These are phyloP conservation scores for Podaxis rugospora DNA, from an alignment of 768 basidiomycete species.

Conservation along the genomic window DNA sequence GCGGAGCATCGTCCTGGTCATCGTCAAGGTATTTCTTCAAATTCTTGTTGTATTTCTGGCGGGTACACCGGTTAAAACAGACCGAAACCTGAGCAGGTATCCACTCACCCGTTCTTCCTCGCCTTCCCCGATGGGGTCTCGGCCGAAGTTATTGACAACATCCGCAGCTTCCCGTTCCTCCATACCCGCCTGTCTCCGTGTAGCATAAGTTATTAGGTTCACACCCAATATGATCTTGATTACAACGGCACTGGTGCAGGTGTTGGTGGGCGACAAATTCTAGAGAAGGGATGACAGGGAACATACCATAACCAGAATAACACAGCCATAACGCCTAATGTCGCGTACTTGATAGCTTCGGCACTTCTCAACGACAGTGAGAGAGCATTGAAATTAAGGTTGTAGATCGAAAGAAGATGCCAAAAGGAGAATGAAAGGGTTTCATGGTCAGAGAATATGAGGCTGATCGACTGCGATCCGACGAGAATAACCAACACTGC, in stretches of 20 bases:
- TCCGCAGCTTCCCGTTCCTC: slow-evolving; percentile 73
- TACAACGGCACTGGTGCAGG: slow-evolving; percentile 59
- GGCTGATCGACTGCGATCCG: slow-evolving; percentile 63
- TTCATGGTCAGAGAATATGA: slow-evolving; percentile 49
- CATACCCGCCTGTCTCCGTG: slow-evolving; percentile 69
- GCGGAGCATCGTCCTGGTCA: slow-evolving; percentile 60
- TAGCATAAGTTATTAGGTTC: slow-evolving; percentile 81
- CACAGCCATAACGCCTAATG: slow-evolving; percentile 61
- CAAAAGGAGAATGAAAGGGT: slow-evolving; percentile 6
- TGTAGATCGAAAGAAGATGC: slow-evolving; percentile 12
- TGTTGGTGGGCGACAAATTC: not conserved
- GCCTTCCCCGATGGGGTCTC: slow-evolving; percentile 90
- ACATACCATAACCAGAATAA: slow-evolving; percentile 84
- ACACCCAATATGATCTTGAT: slow-evolving; percentile 93
- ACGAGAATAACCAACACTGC: slow-evolving; percentile 80
- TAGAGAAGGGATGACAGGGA: slow-evolving; percentile 18
- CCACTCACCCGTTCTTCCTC: slow-evolving; percentile 71
- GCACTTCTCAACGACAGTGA: slow-evolving; percentile 23
- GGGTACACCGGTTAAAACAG: slow-evolving; percentile 1
- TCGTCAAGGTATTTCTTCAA: slow-evolving; percentile 70
- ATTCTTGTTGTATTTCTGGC: slow-evolving; percentile 77
- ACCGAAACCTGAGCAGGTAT: not conserved
- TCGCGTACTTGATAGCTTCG: slow-evolving; percentile 48
- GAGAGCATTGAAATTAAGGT: slow-evolving; percentile 38
- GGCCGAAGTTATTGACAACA: slow-evolving; percentile 78